These are phyloP conservation scores for Knoxdaviesia capensis DNA, from an alignment of 2,329 filamentous ascomycete species.

Conservation along the genomic window DNA sequence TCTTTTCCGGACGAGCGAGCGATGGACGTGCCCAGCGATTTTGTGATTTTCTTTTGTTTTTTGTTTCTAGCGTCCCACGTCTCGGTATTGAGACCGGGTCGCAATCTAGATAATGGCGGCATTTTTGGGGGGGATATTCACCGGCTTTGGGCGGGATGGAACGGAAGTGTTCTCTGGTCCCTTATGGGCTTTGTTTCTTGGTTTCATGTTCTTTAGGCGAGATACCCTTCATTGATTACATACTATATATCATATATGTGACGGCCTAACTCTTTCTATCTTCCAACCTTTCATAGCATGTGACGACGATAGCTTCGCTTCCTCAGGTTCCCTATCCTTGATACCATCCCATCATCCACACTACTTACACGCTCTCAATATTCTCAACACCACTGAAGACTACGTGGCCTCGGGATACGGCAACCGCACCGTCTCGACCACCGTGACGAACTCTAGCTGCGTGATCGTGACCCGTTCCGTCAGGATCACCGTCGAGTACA, in stretches of 20 bases:
- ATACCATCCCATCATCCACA: no score
- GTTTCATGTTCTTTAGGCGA: neutral
- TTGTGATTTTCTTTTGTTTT: neutral
- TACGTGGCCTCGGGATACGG: neutral
- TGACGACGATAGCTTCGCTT: no score
- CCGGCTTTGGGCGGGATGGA: neutral
- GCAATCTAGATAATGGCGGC: no score
- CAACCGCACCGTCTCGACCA: neutral
- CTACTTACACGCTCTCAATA: no score
- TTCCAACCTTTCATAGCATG: no score
- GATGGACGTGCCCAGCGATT: neutral
- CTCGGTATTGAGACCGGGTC: no score
- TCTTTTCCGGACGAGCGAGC: neutral
- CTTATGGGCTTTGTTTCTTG: neutral
- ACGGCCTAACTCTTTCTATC: no score
- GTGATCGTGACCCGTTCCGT: neutral
- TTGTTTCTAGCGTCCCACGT: no score
- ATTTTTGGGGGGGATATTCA: neutral
- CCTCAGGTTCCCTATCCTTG: no score
- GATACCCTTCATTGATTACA: neutral
- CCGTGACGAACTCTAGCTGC: neutral
- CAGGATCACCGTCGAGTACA: neutral
- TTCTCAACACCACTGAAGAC: no score
- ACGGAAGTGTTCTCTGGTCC: neutral
- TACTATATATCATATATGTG: no score